Evolutionary conservation across 495 filamentous ascomycete species (phyloP), one percentile per base, ranked within the genome.

Genomic region (Hypoxylon subgilvum): DNA sequence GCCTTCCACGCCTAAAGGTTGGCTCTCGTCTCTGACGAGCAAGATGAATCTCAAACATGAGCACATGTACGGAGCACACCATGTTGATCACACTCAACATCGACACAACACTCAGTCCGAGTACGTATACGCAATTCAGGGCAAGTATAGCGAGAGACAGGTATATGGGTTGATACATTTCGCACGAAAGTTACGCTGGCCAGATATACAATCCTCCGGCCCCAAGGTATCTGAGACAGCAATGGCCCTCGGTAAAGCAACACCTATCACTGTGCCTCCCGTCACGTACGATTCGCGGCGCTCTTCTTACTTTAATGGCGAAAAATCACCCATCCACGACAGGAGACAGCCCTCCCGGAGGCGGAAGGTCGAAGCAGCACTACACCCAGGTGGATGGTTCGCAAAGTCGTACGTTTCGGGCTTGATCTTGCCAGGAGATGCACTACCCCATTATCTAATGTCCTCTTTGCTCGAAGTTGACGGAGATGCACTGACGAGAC

Each of bases 401-500:
- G 89, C 87, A 13, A 85, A 88, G 52, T 88, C 84, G 23, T 94
- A 88, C 72, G 74, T 93, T 10, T 88, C 88, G 3, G 91, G 90
- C 5, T 76, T 96, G 18, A 83, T 94, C 31, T 72, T 94, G 21
- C 90, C 91, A 0, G 91, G 91, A 1, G 88, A 91, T 68, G 70
- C 77, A 0, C 77, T 91, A 32, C 81, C 80, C 22, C 88, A 94
- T 62, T 83, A 94, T 41, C 76, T 96, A 25, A 92, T 96, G 69
- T 84, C 85, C 1, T 87, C 89, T 0, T 53, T 94, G 16, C 66
- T 96, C 13, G 91, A 96, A 64, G 90, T 90, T 59, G 87, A 91
- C 61, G 68, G 77, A 4, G 74, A 82, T 12, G 89, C 86, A 22
- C 73, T 93, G 34, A 69, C 76, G 12, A 80, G 63, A 38, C 77